Base-by-base conservation (phyloP, 305 asterid species). In the Plantago lanceolata region DNA sequence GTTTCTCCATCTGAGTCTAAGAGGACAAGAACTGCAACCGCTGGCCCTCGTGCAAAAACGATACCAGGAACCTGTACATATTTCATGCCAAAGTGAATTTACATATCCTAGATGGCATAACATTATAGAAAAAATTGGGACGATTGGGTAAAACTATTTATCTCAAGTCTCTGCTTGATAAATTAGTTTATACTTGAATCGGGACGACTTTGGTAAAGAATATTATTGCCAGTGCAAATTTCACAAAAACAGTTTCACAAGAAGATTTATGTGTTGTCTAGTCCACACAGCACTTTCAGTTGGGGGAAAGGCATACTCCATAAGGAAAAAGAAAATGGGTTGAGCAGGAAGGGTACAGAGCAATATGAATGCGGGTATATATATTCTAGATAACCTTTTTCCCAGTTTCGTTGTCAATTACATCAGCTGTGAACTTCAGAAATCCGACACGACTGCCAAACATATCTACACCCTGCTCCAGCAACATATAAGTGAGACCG, bases 381-480 rank as follows among this genome's bases (percentile, higher is more conserved):
- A 21, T 5, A 20, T 6, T 21, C 14, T 15, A 20, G 59, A 53
- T 51, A 70, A 90, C 95, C 93, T 79, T 82, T 51, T 68, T 72
- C 75, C 95, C 95, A 1, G 87, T 82, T 79, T 79, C 81, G 72
- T 86, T 84, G 66, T 91, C 88, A 29, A 83, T 58, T 61, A 88
- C 77, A 65, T 88, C 97, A 49, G 97, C 97, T 75, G 79, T 84
- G 78, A 91, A 91, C 75, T 91, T 88, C 33, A 91, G 76, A 84
- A 91, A 91, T 33, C 97, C 97, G 75, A 88, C 85, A 57, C 92
- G 92, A 62, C 80, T 85, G 51, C 96, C 97, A 71, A 91, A 91
- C 97, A 91, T 91, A 76, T 91, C 97, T 55, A 91, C 88, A 19
- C 83, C 84, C 97, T 91, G 77, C 28, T 67, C 57, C 66, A 76